A percentile compares a stretch with the other conserved stretches of the same genome.
phyloP scores from a whole-genome alignment of 805 yeast genomes.

The Starmerella khaoyaiensis region DNA sequence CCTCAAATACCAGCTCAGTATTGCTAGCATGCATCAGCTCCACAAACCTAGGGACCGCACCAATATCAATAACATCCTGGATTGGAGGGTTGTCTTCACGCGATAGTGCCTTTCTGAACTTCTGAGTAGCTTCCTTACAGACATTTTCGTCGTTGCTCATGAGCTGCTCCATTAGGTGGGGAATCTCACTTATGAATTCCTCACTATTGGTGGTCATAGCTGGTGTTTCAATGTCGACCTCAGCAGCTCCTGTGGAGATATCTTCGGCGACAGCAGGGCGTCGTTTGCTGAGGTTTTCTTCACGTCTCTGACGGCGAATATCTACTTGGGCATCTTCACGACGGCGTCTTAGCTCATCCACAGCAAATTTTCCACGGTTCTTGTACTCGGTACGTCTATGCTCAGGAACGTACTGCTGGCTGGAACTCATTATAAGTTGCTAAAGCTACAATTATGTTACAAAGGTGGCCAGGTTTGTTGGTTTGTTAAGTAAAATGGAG shows the following conservation, averaged over 20 bases:
- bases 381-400: slow-evolving; percentile 94
- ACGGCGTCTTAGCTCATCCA: slow-evolving; percentile 94
- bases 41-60: slow-evolving; percentile 86
- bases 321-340: slow-evolving; percentile 96
- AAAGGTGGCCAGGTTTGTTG: no score
- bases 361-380: slow-evolving; percentile 83
- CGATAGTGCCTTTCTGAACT: slow-evolving; percentile 84
- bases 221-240: slow-evolving; percentile 42
- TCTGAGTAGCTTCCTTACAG: slow-evolving; percentile 79
- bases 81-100: slow-evolving; percentile 95
- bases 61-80: slow-evolving; percentile 79
- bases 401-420: slow-evolving; percentile 76
- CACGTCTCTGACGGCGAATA: slow-evolving; percentile 90
- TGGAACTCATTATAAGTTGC: slow-evolving; percentile 14
- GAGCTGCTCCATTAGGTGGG: slow-evolving; percentile 72
- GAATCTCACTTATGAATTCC: slow-evolving; percentile 38
- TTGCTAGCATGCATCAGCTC: slow-evolving; percentile 65
- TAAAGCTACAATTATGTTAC: no score
- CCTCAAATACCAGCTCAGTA: slow-evolving; percentile 85
- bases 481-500: no score
- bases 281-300: slow-evolving; percentile 86
- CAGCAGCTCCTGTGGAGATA: slow-evolving; percentile 24
- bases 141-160: slow-evolving; percentile 60
- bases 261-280: slow-evolving; percentile 42
- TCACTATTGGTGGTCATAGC: slow-evolving; percentile 25